phyloP scores from a whole-genome alignment of 2,329 filamentous ascomycete genomes.

The Cladosporium halotolerans region DNA sequence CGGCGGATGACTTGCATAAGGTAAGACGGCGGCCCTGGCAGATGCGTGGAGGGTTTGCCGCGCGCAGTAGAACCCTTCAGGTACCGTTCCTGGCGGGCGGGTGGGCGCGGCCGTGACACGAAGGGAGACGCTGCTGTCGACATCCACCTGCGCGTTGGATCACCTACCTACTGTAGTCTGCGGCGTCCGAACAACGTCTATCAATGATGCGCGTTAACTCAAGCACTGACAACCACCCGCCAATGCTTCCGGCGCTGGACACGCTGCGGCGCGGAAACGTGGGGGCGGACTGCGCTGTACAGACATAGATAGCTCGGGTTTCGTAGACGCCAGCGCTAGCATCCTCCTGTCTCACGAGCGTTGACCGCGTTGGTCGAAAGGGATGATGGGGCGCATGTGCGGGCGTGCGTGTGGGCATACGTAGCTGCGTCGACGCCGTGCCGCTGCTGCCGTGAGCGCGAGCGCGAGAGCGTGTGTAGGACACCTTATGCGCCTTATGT shows the following conservation, averaged over 20 bases:
- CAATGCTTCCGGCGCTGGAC: no score
- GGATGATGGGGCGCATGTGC: neutral
- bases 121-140: no score
- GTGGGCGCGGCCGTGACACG: no score
- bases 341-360: neutral
- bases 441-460: neutral
- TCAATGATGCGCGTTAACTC: no score
- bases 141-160: no score
- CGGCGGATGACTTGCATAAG: constrained; percentile 9
- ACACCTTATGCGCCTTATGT: no score
- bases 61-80: no score
- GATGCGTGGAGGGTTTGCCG: neutral
- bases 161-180: no score
- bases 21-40: constrained; percentile 5
- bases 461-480: neutral
- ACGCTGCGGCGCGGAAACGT: neutral
- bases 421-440: neutral
- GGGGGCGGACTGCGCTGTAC: neutral
- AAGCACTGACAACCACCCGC: no score
- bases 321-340: neutral
- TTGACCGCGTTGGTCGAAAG: neutral
- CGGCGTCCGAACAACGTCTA: no score
- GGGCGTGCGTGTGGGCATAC: neutral
- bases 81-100: no score
- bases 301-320: no score